These are phyloP conservation scores for Otatea glauca DNA, from an alignment of 176 grass and related monocot species.

Conservation along the genomic window DNA sequence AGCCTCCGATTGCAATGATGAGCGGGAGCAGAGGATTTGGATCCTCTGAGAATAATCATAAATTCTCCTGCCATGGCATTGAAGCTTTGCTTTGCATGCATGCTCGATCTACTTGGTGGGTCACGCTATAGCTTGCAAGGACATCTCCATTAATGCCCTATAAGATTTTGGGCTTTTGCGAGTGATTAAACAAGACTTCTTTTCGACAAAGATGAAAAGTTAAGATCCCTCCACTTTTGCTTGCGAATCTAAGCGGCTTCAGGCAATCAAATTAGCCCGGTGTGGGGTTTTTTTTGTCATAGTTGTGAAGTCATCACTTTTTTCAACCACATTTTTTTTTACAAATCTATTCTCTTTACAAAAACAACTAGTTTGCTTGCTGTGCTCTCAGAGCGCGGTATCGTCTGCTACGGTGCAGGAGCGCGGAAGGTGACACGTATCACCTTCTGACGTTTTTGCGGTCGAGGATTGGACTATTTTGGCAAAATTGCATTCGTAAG, in stretches of 20 bases:
- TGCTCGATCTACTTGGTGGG: neutral
- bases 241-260: conserved; percentile 17
- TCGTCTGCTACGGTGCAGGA: too few species aligned
- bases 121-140: conserved; percentile 6
- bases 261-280: neutral
- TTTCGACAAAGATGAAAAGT: neutral
- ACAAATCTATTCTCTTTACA: too few species aligned
- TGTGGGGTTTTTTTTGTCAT: neutral
- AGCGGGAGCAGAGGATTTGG: conserved; percentile 38
- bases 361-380: too few species aligned
- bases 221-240: conserved; percentile 17
- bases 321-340: too few species aligned
- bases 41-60: conserved; percentile 51
- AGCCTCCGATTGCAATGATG: conserved; percentile 43
- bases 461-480: too few species aligned
- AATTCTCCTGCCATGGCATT: conserved; percentile 43
- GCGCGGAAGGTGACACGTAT: too few species aligned
- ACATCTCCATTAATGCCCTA: conserved; percentile 14
- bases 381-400: too few species aligned
- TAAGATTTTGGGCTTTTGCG: conserved; percentile 9
- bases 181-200: conserved; percentile 16
- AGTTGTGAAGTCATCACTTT: too few species aligned
- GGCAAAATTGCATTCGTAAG: too few species aligned
- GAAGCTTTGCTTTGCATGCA: conserved; percentile 36
- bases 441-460: too few species aligned